phyloP scores from a whole-genome alignment of 1,284 basidiomycete species.

The Ceraceosorus guamensis region DNA sequence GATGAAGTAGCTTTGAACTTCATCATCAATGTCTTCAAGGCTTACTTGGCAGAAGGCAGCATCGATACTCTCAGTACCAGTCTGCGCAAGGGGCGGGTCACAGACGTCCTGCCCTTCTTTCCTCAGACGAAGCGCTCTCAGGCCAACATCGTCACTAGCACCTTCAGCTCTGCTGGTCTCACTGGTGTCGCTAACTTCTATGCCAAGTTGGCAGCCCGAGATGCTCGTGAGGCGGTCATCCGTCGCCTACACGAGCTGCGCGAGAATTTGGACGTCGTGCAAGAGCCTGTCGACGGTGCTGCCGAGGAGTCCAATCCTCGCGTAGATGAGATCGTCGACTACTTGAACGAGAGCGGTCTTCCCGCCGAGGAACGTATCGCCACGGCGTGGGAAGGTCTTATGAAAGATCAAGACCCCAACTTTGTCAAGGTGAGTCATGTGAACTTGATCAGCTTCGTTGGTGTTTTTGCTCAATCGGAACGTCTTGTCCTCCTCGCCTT shows the following conservation, averaged over 20 bases:
- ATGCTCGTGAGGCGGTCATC: slow-evolving; percentile 7
- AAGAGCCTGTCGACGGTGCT: slow-evolving; percentile 59
- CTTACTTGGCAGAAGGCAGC: slow-evolving; percentile 68
- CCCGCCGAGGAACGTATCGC: slow-evolving; percentile 43
- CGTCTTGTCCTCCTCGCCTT: slow-evolving; percentile 1
- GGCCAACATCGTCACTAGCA: slow-evolving; percentile 63
- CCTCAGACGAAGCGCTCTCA: slow-evolving; percentile 67
- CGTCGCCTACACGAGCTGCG: slow-evolving; percentile 23
- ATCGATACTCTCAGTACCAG: slow-evolving; percentile 55
- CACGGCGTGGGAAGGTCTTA: slow-evolving; percentile 84
- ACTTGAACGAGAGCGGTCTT: slow-evolving; percentile 20
- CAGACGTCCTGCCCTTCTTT: slow-evolving; percentile 79
- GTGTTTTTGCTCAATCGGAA: slow-evolving; percentile 14
- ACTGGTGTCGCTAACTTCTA: slow-evolving; percentile 61
- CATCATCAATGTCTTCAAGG: slow-evolving; percentile 69
- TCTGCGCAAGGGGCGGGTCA: slow-evolving; percentile 74
- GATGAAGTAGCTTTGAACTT: slow-evolving; percentile 69
- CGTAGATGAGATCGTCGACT: slow-evolving; percentile 16
- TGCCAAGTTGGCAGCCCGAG: slow-evolving; percentile 14
- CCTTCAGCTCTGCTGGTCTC: slow-evolving; percentile 74
- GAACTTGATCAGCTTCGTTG: slow-evolving; percentile 50
- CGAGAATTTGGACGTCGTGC: slow-evolving; percentile 52
- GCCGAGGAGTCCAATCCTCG: slow-evolving; percentile 50
- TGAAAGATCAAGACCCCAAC: slow-evolving; percentile 65
- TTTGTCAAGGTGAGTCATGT: not conserved